Base-by-base conservation (phyloP, 306 rosid genomes). In the Lathyrus oleraceus region DNA sequence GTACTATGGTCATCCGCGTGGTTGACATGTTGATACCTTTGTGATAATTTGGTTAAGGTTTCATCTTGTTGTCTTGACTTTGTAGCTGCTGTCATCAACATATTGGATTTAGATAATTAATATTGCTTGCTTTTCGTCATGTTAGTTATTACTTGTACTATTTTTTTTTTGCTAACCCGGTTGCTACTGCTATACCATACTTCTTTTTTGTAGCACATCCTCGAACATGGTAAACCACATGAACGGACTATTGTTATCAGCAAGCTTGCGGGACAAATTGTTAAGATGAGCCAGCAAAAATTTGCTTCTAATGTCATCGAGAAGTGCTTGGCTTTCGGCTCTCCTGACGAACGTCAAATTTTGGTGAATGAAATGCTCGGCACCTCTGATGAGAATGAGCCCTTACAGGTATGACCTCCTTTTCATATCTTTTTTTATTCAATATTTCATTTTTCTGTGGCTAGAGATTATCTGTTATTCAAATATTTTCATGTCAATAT, bases 281-380 rank as follows among this genome's bases (percentile, higher is more conserved):
- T 94, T 62, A 86, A 88, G 85, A 94, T 94, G 97, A 94, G 99
- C 79, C 97, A 91, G 75, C 99, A 94, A 81, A 94, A 94, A 78
- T 91, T 84, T 89, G 99, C 99, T 81, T 94, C 99, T 43, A 94
- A 94, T 88, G 99, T 94, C 71, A 91, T 91, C 8, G 97, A 94
- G 80, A 94, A 91, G 79, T 94, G 99, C 74, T 81, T 91, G 79
- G 83, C 91, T 72, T 94, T 90, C 62, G 95, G 97, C 60, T 78
- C 85, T 79, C 81, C 91, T 54, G 91, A 83, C 42, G 91, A 94
- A 84, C 99, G 99, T 35, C 96, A 86, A 68, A 35, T 94, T 62
- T 79, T 94, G 81, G 87, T 94, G 69, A 86, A 87, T 61, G 99
- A 94, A 88, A 91, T 94, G 87, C 92, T 94, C 35, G 99, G 99